Base-by-base conservation (phyloP, 2,329 filamentous ascomycete genomes). In the Fusarium sp. region DNA sequence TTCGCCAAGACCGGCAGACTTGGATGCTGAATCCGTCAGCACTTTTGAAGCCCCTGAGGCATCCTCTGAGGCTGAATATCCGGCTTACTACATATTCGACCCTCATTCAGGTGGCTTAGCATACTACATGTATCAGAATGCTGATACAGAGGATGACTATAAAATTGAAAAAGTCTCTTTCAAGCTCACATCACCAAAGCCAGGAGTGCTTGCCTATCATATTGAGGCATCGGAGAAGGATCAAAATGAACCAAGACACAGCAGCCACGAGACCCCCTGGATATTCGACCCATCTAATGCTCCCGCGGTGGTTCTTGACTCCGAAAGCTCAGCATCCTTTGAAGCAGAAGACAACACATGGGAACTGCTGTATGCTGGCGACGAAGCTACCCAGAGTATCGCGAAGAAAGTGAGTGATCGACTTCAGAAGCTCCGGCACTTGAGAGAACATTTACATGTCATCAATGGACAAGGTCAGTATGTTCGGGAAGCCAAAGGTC, bases 51-150 rank as follows among this genome's bases (percentile, higher is more conserved):
- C 38, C n/a, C 48, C 22, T 11, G 49, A 43, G 15, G 17, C 36
- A 17, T 22, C 57, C 8, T 33, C 43, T n/a, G 53, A 52, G 13
- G 28, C 48, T 11, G 58, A 53, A 22, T 33, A 15, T 13, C 28
- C 46, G 28, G 51, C 67, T 8, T 73, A 74, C 31, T 72, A 75
- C 42, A 60, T 73, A 13, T 61, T 73, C 10, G 58, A 68, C 26
- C 63, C 69, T 44, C 57, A 26, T 7, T 63, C 69, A 20, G n/a
- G 28, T 33, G 60, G 59, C 26, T 61, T 45, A 4, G 65, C 69
- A 15, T 71, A 68, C 24, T 68, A 66, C 28, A 50, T 72, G 28
- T 61, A 72, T 58, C 51, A 34, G 49, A 56, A 40, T 31, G 38
- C 24, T 20, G 66, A 62, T 38, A 45, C 14, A 17, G 58, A 55